Evolutionary conservation across 176 grass and related monocot genomes (phyloP).

Genomic region (Aechmea fasciata): DNA sequence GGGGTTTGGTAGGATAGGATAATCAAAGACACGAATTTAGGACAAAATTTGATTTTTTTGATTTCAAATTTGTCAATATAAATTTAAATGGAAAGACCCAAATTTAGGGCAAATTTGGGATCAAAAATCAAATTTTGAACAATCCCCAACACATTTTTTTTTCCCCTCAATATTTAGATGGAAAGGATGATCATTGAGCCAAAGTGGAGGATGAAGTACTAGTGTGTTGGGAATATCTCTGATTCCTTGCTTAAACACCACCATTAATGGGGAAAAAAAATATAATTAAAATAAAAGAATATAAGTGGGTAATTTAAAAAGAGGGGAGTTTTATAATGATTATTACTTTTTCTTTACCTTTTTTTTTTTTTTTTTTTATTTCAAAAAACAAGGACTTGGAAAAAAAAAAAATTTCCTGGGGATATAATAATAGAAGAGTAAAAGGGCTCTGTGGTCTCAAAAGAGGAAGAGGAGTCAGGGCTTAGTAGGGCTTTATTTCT

Average conservation of each 20-base stretch:
- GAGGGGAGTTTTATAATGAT: too few relatives aligned
- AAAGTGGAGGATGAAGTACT: neutral
- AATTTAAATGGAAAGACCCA: neutral
- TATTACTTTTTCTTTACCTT: too few relatives aligned
- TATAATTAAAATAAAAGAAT: neutral
- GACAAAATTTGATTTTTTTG: neutral
- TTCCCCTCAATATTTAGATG: neutral
- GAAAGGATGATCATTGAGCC: neutral
- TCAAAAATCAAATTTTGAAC: neutral
- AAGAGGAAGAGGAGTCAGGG: neutral
- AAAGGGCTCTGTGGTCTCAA: neutral
- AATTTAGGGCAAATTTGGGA: neutral
- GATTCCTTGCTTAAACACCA: too few relatives aligned
- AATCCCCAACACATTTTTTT: neutral
- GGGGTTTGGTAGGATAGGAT: neutral
- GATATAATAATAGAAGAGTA: neutral
- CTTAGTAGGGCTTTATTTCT: neutral
- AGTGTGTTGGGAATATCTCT: too few relatives aligned
- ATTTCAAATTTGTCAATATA: neutral
- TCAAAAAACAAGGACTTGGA: neutral
- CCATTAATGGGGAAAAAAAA: too few relatives aligned
- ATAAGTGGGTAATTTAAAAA: neutral
- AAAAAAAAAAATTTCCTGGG: too few relatives aligned
- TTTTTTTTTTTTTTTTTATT: neutral
- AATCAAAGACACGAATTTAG: neutral